Conservation (phyloP, 176 grass and related monocot genomes). For the Canna indica region DNA sequence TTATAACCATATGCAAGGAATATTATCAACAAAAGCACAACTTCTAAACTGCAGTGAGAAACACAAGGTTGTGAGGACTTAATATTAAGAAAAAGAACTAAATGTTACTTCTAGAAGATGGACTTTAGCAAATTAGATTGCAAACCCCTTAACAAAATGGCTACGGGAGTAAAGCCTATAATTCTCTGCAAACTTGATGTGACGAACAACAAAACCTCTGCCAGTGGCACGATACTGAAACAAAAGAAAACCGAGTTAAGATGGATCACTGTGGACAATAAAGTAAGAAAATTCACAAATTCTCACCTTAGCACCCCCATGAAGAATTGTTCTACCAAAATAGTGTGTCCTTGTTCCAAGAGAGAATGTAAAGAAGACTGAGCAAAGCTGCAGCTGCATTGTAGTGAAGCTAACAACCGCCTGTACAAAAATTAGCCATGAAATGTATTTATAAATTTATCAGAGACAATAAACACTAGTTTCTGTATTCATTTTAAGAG, state of each 20-base stretch:
- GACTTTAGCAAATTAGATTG: conserved; percentile 8
- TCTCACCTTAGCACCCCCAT: conserved; percentile 81
- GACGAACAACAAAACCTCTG: conserved; percentile 75
- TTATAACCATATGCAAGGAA: conserved; percentile 79
- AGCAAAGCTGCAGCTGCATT: conserved; percentile 88
- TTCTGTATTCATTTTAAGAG: too few species aligned
- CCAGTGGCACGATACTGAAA: conserved; percentile 81
- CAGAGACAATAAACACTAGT: too few species aligned
- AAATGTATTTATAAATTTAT: too few species aligned
- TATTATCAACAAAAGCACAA: conserved; percentile 61
- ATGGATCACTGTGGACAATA: background rate
- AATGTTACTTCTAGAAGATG: too few species aligned
- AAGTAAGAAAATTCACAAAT: conserved; percentile 12
- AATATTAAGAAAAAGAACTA: too few species aligned
- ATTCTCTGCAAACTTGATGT: conserved; percentile 94
- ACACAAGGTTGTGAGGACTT: conserved; percentile 17
- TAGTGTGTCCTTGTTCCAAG: conserved; percentile 92
- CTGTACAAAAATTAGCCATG: conserved; percentile 25
- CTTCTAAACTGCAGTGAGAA: conserved; percentile 63
- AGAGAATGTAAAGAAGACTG: conserved; percentile 95
- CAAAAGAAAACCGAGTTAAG: conserved; percentile 6
- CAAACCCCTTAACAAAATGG: conserved; percentile 96
- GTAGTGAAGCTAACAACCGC: conserved; percentile 79
- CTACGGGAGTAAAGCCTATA: conserved; percentile 86
- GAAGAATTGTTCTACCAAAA: conserved; percentile 81